These are phyloP conservation scores for Neurospora sp. DNA, from an alignment of 495 filamentous ascomycete species.

Conservation along the genomic window DNA sequence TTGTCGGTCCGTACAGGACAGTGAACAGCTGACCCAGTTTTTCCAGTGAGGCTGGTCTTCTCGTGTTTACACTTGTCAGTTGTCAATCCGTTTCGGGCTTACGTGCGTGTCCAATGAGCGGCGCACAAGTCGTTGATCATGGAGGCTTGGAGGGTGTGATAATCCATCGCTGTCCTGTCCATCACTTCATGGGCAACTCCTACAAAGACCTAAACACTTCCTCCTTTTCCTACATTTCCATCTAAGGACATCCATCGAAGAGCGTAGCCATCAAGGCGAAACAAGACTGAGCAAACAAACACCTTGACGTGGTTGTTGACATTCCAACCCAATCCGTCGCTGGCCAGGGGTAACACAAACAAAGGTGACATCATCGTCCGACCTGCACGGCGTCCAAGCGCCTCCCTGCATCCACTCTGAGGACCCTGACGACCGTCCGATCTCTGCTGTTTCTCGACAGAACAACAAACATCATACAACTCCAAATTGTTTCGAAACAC, in stretches of 20 bases:
- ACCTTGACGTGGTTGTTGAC: background rate
- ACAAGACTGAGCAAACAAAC: background rate
- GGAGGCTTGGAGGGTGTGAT: background rate
- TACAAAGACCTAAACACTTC: background rate
- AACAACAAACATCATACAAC: background rate
- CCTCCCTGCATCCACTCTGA: background rate
- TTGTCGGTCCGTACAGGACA: background rate
- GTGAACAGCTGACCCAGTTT: background rate
- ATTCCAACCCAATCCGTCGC: background rate
- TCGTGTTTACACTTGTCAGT: background rate
- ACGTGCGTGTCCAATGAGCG: background rate
- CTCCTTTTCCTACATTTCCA: background rate
- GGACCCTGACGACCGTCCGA: background rate
- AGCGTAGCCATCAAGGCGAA: background rate
- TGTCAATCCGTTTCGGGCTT: background rate
- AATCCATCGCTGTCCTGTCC: background rate
- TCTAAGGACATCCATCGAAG: background rate
- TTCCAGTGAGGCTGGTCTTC: background rate
- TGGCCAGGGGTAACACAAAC: background rate
- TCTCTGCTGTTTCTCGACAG: background rate
- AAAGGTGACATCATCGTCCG: background rate
- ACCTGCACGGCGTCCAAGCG: background rate
- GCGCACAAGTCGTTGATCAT: background rate
- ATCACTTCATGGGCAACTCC: background rate
- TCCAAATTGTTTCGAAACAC: background rate